Conservation (phyloP, 1,139 yeast genomes). For the Ogataea hybrid region DNA sequence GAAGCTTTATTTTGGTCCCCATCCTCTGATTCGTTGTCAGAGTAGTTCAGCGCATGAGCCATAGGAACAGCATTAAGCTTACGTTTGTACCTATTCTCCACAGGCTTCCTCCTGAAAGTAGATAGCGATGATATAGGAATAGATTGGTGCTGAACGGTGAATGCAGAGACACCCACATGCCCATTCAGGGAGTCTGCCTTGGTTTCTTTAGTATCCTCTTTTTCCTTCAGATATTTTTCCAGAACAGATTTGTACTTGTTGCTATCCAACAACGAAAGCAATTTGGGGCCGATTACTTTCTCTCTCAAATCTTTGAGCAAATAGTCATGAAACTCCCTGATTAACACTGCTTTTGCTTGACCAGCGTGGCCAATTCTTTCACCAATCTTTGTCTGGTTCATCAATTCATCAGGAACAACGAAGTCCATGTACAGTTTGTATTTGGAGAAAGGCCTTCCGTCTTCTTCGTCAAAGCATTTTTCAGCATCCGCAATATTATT, state of each 20-base stretch:
- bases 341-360: slow-evolving; percentile 58
- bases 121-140: slow-evolving; percentile 18
- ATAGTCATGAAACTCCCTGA: slow-evolving; percentile 63
- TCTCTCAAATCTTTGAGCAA: slow-evolving; percentile 73
- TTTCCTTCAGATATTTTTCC: slow-evolving; percentile 38
- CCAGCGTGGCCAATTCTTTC: slow-evolving; percentile 37
- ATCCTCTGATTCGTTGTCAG: slow-evolving; percentile 34
- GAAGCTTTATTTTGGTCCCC: slow-evolving; percentile 22
- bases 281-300: slow-evolving; percentile 68
- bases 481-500: slow-evolving; percentile 62
- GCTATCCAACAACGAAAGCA: slow-evolving; percentile 61
- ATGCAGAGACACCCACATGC: slow-evolving; percentile 16
- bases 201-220: slow-evolving; percentile 17
- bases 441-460: slow-evolving; percentile 53
- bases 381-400: slow-evolving; percentile 27
- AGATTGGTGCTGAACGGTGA: slow-evolving; percentile 22
- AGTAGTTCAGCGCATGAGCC: slow-evolving; percentile 66
- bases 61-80: slow-evolving; percentile 47
- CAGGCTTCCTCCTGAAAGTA: slow-evolving; percentile 18
- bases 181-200: neutral
- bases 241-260: slow-evolving; percentile 56
- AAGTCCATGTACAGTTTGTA: slow-evolving; percentile 58
- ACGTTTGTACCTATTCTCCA: slow-evolving; percentile 8
- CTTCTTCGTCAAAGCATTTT: slow-evolving; percentile 63
- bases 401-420: slow-evolving; percentile 30